Evolutionary conservation across 2,329 filamentous ascomycete species (phyloP), one percentile per base, ranked within the genome.

Genomic region (Neofusicoccum umdonicola): DNA sequence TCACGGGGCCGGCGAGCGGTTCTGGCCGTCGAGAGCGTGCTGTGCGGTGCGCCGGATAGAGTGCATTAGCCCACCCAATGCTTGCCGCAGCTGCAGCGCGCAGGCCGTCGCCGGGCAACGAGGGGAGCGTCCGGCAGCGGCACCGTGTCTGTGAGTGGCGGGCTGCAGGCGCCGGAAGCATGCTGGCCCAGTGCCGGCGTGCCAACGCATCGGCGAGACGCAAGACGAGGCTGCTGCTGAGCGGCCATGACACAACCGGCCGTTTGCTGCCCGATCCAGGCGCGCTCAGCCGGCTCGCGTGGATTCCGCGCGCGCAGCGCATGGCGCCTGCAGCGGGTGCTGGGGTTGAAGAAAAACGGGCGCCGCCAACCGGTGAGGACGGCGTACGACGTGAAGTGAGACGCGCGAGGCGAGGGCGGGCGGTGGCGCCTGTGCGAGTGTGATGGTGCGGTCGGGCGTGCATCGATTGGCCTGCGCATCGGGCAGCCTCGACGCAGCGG

Each of bases 141-240:
- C 22, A 22, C 22, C 22, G 27, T 31, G 27, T 22, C 27, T 5
- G 27, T 31, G 27, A 31, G 27, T 31, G 27, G 27, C 27, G 27
- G 27, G 56, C 56, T 60, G 56, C 56, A 60, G n/a, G 47, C 35
- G 45, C 58, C 58, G 22, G 35, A 50, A 50, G 19, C 58, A 45
- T 51, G 35, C 27, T 50, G 34, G 44, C 19, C 44, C 44, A 48
- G 51, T 62, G 45, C 45, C 35, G n/a, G 47, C 44, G 44, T 62
- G 58, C 58, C 58, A 62, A 37, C 58, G 58, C 58, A 62, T 42
- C 56, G 41, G 56, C 56, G 17, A 3, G 56, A 60, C 42, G 56
- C 42, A 60, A 47, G 56, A 39, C 54, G 19, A 39, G 50, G 51
- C 17, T 13, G 7, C 51, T 5, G 37, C 17, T 3, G 27, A 22